Percentiles rank a stretch among this genome's conserved stretches.
phyloP scores from a whole-genome alignment of 495 filamentous ascomycete genomes.

The Lophiotrema nucula region DNA sequence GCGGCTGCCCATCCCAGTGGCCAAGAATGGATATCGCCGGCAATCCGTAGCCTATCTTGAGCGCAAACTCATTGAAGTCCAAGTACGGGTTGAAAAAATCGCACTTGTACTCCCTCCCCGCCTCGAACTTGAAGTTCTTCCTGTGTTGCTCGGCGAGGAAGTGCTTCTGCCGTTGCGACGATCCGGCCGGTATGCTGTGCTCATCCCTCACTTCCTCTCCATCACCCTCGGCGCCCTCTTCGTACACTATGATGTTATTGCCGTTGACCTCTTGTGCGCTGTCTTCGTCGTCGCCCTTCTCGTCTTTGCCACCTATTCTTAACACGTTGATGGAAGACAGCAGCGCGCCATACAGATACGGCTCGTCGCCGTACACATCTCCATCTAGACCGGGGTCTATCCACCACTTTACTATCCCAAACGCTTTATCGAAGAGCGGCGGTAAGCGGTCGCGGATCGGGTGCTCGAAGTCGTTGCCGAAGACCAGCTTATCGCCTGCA shows the following conservation, averaged over 20 bases:
- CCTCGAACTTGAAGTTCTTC: conserved; percentile 55
- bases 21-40: conserved; percentile 76
- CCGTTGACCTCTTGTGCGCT: conserved; percentile 32
- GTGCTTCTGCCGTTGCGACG: conserved; percentile 36
- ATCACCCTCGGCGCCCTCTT: conserved; percentile 67
- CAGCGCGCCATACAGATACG: conserved; percentile 76
- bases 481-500: conserved; percentile 69
- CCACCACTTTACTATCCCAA: conserved; percentile 80
- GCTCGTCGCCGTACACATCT: conserved; percentile 78
- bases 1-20: conserved; percentile 74
- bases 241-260: conserved; percentile 45
- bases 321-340: conserved; percentile 72
- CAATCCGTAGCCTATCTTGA: conserved; percentile 76
- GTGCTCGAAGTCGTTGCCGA: conserved; percentile 88
- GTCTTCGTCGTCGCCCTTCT: conserved; percentile 29
- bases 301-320: conserved; percentile 50
- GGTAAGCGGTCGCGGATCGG: conserved; percentile 82
- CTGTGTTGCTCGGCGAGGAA: conserved; percentile 41
- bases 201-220: conserved; percentile 48
- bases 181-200: conserved; percentile 31
- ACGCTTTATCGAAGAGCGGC: conserved; percentile 74
- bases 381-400: conserved; percentile 85
- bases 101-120: conserved; percentile 61
- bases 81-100: conserved; percentile 93
- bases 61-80: conserved; percentile 76